Base-by-base conservation (phyloP, 768 basidiomycete genomes). In the Lactarius deliciosus region DNA sequence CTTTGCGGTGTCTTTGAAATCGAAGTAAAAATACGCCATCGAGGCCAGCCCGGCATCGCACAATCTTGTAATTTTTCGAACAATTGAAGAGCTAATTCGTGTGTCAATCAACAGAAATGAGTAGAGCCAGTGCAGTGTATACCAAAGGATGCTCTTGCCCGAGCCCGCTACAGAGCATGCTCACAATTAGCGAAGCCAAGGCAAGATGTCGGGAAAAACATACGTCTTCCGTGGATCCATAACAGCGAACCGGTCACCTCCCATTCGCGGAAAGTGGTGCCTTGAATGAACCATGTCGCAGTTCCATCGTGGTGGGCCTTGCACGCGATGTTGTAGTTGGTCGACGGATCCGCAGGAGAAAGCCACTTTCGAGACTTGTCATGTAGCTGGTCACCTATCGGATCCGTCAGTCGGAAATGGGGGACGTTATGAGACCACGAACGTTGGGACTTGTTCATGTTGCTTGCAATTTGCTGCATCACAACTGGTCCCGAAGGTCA, bases 191-290 rank as follows among this genome's bases (percentile, higher is more conserved):
- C n/a, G n/a, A n/a, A n/a, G n/a, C n/a, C n/a, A n/a, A n/a, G n/a
- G n/a, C n/a, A n/a, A n/a, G 36, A 10, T 38, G 36, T 38, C 0
- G 11, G 6, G 53, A 3, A 15, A 22, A 22, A 28, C 53, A 22
- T 41, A 61, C 60, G 60, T 36, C 32, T 61, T 36, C 60, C 60
- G 13, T 54, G 15, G 13, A 61, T 53, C 61, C 50, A 61, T 20
- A 61, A 53, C 16, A 36, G 60, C n/a, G 45, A 30, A 16, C 34
- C 32, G 13, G 15, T 36, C 13, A 34, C 18, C 20, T 40, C 22
- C 47, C 61, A 61, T 28, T 25, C 8, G 16, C 16, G 6, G 7
- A 53, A 61, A 16, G 36, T 40, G 36, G 25, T 9, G 34, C 47
- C 47, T 54, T 61, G 28, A 10, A 61, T 22, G 8, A 61, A 61